Evolutionary conservation across 192 early-diverging fungal species (phyloP).

Genomic region (Coemansia reversa): DNA sequence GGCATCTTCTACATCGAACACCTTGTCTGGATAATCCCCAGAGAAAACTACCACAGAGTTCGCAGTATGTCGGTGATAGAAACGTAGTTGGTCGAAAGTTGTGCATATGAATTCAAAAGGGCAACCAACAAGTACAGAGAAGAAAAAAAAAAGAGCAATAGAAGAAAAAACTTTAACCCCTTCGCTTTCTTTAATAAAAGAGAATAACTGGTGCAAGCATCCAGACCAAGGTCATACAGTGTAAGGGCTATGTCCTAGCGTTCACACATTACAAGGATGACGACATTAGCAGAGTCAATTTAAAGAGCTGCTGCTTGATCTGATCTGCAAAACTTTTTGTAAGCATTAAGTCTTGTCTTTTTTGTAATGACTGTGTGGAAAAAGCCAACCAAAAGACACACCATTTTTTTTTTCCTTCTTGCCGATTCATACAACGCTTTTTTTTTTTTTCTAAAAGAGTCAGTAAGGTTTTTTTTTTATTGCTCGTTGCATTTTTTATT

Average conservation of each 20-base stretch:
- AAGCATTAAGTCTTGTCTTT: not conserved
- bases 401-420: too few species aligned
- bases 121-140: constrained; percentile 1
- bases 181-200: not conserved
- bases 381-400: not conserved
- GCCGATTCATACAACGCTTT: too few species aligned
- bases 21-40: constrained; percentile 71
- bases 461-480: not conserved
- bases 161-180: not conserved
- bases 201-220: not conserved
- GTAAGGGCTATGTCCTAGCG: not conserved
- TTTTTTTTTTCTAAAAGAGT: too few species aligned
- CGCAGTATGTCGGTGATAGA: constrained; percentile 63
- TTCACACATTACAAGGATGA: not conserved
- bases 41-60: constrained; percentile 62
- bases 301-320: not conserved
- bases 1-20: constrained; percentile 58
- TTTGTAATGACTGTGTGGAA: not conserved
- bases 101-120: constrained; percentile 41
- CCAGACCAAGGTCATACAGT: not conserved
- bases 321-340: constrained; percentile 12
- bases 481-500: not conserved
- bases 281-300: not conserved
- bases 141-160: constrained; percentile 12
- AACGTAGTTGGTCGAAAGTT: constrained; percentile 55